Evolutionary conservation across 2,329 filamentous ascomycete species (phyloP).

Genomic region (Exophiala sp.): DNA sequence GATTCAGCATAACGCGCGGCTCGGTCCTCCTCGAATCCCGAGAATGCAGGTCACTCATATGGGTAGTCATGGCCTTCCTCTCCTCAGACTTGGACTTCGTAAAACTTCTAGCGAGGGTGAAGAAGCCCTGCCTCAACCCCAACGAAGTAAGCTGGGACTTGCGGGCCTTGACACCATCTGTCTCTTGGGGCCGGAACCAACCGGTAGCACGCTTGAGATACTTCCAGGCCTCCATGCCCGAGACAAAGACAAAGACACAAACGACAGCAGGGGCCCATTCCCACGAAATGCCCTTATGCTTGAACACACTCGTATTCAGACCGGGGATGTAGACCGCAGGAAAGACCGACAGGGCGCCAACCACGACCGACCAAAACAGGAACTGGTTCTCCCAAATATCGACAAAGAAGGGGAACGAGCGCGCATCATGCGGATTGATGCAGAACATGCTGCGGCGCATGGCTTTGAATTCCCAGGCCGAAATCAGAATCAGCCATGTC

Average conservation of each 20-base stretch:
- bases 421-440: slow-evolving; percentile 48
- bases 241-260: slow-evolving; percentile 54
- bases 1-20: background rate
- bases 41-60: background rate
- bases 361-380: slow-evolving; percentile 58
- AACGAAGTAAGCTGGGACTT: slow-evolving; percentile 28
- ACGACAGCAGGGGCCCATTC: slow-evolving; percentile 64
- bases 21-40: background rate
- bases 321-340: slow-evolving; percentile 61
- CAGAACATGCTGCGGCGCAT: slow-evolving; percentile 69
- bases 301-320: slow-evolving; percentile 58
- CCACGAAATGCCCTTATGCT: slow-evolving; percentile 59
- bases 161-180: slow-evolving; percentile 30
- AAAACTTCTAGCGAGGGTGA: slow-evolving; percentile 32
- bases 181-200: slow-evolving; percentile 32
- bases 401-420: slow-evolving; percentile 53
- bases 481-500: slow-evolving; percentile 67
- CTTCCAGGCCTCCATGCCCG: slow-evolving; percentile 60
- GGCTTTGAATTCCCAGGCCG: slow-evolving; percentile 72
- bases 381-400: slow-evolving; percentile 67
- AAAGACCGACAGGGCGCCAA: slow-evolving; percentile 52
- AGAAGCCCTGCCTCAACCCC: slow-evolving; percentile 33
- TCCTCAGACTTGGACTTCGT: slow-evolving; percentile 30
- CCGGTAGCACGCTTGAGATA: slow-evolving; percentile 50
- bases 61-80: slow-evolving; percentile 12